Evolutionary conservation across 768 basidiomycete genomes (phyloP), one percentile per base, ranked within the genome.

Genomic region (Phylloporus sp.): DNA sequence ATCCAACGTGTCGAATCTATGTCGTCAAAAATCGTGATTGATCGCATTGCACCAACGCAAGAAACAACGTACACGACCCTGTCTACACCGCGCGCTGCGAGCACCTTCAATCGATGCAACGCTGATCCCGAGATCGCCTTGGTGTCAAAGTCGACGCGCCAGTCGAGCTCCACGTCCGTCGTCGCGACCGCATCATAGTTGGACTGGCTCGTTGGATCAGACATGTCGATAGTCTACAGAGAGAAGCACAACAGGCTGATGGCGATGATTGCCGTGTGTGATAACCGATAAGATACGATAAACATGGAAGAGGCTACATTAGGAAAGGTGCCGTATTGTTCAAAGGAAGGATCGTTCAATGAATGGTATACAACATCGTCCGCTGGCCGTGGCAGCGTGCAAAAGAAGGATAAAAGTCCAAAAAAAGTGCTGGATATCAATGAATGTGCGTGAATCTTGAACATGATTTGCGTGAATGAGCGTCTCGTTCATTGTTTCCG

Each of bases 1-100:
- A 54, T 81, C 83, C 3, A 70, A 72, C 1, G 87, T 84, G 64
- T 97, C 94, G 48, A 95, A 78, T 40, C 81, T 88, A 53, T n/a
- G n/a, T n/a, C n/a, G n/a, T n/a, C n/a, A 22, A 15, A 28, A 13
- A 5, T 8, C 39, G 20, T 9, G 11, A 9, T 6, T 8, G 29
- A 23, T 11, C 38, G 11, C 26, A 27, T 8, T 9, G 11, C 27
- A n/a, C n/a, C n/a, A n/a, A n/a, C n/a, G n/a, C n/a, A n/a, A n/a
- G n/a, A n/a, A n/a, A 28, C 13, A 21, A 47, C 78, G 53, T 57
- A 88, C 86, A 87, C 69, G 26, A 81, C 79, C 58, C 83, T 71
- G 28, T 71, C 59, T 10, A 84, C 77, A 5, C 65, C 73, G 42
- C 77, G 73, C 42, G 73, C 13, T 2, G 41, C 71, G 44, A 72